These are phyloP conservation scores for Willaertia magna DNA, from an alignment of 208 protist genomes.

Conservation along the genomic window DNA sequence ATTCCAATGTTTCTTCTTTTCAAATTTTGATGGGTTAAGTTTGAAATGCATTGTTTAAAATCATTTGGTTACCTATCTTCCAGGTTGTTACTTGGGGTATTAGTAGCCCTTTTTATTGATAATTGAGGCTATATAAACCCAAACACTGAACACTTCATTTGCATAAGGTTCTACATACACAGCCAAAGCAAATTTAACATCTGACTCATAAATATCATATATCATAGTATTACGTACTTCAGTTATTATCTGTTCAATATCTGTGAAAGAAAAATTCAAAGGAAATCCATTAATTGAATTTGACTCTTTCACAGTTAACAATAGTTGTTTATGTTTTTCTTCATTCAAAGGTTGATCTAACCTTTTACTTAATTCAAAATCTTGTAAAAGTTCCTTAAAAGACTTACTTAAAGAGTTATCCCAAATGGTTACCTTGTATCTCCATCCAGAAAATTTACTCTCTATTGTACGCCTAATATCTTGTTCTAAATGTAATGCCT, in stretches of 20 bases:
- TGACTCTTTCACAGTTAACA: not conserved
- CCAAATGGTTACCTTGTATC: not conserved
- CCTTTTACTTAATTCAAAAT: constrained; percentile 7
- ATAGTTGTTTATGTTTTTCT: not conserved
- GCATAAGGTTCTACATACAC: constrained; percentile 28
- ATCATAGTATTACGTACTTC: constrained; percentile 22
- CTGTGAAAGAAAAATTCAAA: constrained; percentile 24
- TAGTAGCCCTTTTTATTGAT: not conserved
- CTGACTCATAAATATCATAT: not conserved
- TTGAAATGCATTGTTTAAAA: no score
- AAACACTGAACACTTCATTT: constrained; percentile 22
- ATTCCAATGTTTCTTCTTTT: no score
- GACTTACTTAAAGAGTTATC: not conserved
- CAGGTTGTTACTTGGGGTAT: no score
- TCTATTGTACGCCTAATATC: not conserved
- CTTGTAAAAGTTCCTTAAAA: constrained; percentile 13
- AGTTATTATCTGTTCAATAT: constrained; percentile 15
- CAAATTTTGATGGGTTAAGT: no score
- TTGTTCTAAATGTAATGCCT: not conserved
- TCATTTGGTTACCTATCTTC: no score
- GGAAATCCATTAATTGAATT: constrained; percentile 25
- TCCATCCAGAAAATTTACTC: not conserved
- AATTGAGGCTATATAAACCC: constrained; percentile 25
- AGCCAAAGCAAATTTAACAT: constrained; percentile 26
- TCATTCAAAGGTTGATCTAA: not conserved